Conservation (phyloP, 2,329 filamentous ascomycete genomes). For the Diaporthe citriasiana region DNA sequence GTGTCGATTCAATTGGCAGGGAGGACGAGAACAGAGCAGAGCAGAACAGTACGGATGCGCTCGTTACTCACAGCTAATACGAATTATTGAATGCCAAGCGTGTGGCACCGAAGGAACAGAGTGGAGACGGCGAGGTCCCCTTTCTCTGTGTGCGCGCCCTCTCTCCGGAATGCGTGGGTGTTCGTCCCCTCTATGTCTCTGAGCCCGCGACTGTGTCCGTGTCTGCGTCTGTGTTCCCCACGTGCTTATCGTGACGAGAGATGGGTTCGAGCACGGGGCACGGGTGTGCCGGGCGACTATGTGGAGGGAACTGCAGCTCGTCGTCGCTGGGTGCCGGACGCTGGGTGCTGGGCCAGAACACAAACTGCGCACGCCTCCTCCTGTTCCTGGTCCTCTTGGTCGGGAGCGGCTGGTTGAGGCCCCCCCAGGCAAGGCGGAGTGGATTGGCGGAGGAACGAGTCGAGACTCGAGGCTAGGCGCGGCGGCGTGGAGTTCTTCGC, state of each 20-base stretch:
- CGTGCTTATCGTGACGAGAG: slow-evolving; percentile 27
- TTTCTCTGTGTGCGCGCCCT: slow-evolving; percentile 11
- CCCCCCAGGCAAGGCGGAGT: background rate
- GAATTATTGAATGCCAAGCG: slow-evolving; percentile 29
- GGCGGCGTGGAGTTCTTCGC: slow-evolving; percentile 22
- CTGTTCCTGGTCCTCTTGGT: slow-evolving; percentile 17
- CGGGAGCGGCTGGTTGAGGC: slow-evolving; percentile 5
- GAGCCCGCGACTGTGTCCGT: background rate
- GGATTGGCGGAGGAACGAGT: slow-evolving; percentile 30
- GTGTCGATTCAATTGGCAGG: slow-evolving; percentile 16
- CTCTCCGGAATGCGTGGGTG: background rate
- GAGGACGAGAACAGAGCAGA: background rate
- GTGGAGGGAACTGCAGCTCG: background rate
- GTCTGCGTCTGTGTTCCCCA: slow-evolving; percentile 27
- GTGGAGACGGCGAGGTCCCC: slow-evolving; percentile 31
- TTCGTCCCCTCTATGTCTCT: background rate
- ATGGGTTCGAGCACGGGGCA: slow-evolving; percentile 15
- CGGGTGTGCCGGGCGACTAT: background rate
- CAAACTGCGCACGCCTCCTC: background rate
- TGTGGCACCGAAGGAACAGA: slow-evolving; percentile 28
- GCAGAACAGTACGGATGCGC: slow-evolving; percentile 21
- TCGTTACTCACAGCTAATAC: slow-evolving; percentile 29
- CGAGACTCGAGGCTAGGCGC: slow-evolving; percentile 27
- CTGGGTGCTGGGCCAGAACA: background rate
- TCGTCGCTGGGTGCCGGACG: background rate